A percentile compares a stretch with the other conserved stretches of the same genome.
Conservation (phyloP, 2,329 filamentous ascomycete genomes). For the Colletotrichum plurivorum region DNA sequence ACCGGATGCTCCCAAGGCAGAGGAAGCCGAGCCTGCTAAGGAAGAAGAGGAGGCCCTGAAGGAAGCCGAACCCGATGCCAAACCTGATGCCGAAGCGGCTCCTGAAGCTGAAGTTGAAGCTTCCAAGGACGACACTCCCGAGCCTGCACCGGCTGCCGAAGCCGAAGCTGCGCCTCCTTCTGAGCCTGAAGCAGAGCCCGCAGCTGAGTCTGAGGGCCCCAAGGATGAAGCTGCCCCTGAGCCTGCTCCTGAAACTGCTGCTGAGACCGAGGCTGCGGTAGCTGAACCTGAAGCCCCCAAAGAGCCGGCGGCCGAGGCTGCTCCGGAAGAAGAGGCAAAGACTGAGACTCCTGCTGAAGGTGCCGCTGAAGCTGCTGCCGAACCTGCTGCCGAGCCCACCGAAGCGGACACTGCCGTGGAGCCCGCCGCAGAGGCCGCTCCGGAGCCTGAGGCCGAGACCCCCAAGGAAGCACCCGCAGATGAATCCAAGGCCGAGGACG, state of each 20-base stretch:
- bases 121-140: neutral
- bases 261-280: neutral
- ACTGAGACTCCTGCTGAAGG: slow-evolving; percentile 1
- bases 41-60: neutral
- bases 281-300: neutral
- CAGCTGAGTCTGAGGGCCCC: neutral
- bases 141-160: neutral
- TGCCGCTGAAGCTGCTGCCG: neutral
- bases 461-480: neutral
- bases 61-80: slow-evolving; percentile 1
- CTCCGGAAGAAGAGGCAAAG: neutral
- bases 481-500: neutral
- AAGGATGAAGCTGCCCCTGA: slow-evolving; percentile 7
- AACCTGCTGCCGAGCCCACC: too few species aligned
- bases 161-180: neutral
- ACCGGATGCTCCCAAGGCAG: neutral
- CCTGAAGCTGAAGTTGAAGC: neutral
- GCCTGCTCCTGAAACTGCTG: neutral
- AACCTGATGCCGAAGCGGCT: neutral
- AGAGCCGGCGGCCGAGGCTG: neutral
- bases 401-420: neutral
- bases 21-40: neutral
- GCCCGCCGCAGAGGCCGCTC: neutral
- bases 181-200: neutral
- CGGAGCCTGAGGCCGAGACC: neutral